Evolutionary conservation across 202 grass and related monocot genomes (phyloP), one percentile per base, ranked within the genome.

Genomic region (Setaria italica): DNA sequence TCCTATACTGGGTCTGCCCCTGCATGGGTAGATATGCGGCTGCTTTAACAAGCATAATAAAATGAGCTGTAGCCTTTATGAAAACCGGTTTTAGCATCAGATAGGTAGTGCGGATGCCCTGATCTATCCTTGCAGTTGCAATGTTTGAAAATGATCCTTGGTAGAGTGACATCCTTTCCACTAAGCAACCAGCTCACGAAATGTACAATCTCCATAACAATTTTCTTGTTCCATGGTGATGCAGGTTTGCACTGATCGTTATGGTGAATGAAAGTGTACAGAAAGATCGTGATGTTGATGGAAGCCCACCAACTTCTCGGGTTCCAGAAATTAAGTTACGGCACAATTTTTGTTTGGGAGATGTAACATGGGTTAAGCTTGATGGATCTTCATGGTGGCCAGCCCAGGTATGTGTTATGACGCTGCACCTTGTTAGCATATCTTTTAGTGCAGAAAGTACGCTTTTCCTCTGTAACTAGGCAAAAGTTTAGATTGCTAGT

Each of bases 291-390:
- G 62, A 17, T 47, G 49, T 35, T 74, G 48, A 29, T 76, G 80
- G 64, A 72, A 21, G 70, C 65, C 17, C 65, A 59, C 46, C 79
- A 71, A 13, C 57, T 47, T 62, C 70, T 51, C 58, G 76, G 58
- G 32, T 64, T 67, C 30, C 75, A 76, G 71, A 82, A 75, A 64
- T 69, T 68, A 74, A 80, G 21, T 75, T 74, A 35, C 87, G 67
- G 55, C 85, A 85, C 35, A 86, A 87, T 80, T 92, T 91, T 16
- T 87, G 77, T 47, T 83, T 92, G 65, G 97, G 97, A 72, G 90
- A 96, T 87, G 85, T 94, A 67, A 78, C 85, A 72, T 99, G 97
- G 97, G 86, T 94, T 85, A 89, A 94, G 80, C 85, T 81, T 72
- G 53, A 45, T 71, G 77, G 75, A 32, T 82, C 80, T 25, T 88